These are phyloP conservation scores for Nemania sp. DNA, from an alignment of 2,329 filamentous ascomycete genomes.

Conservation along the genomic window DNA sequence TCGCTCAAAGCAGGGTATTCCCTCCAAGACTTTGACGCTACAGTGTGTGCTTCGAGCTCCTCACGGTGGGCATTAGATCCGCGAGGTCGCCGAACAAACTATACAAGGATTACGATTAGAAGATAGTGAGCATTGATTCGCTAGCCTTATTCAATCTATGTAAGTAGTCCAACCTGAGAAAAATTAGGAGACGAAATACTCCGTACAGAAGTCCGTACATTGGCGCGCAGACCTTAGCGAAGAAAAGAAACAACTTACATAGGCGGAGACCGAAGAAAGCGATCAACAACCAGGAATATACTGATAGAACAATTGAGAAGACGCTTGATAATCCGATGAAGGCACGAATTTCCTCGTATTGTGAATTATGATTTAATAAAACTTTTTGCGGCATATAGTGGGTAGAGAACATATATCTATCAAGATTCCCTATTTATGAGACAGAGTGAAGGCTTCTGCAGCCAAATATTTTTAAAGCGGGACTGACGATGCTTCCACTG, in stretches of 20 bases:
- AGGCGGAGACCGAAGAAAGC: background rate
- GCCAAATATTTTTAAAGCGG: no score
- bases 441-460: no score
- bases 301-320: background rate
- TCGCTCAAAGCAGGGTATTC: background rate
- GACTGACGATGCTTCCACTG: no score
- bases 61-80: no score
- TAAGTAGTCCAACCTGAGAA: background rate
- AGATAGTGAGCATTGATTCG: background rate
- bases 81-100: slow-evolving; percentile 7
- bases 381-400: no score
- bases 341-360: no score
- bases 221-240: no score
- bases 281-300: background rate
- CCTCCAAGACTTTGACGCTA: background rate
- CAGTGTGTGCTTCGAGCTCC: background rate
- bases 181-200: background rate
- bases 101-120: slow-evolving; percentile 7
- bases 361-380: no score
- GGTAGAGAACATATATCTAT: no score
- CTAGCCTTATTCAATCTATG: slow-evolving; percentile 3
- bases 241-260: background rate
- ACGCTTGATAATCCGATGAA: background rate
- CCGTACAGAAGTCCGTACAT: no score
- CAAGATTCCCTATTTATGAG: no score